Base-by-base conservation (phyloP, 192 early-diverging fungal genomes). In the Coemansia sp. region DNA sequence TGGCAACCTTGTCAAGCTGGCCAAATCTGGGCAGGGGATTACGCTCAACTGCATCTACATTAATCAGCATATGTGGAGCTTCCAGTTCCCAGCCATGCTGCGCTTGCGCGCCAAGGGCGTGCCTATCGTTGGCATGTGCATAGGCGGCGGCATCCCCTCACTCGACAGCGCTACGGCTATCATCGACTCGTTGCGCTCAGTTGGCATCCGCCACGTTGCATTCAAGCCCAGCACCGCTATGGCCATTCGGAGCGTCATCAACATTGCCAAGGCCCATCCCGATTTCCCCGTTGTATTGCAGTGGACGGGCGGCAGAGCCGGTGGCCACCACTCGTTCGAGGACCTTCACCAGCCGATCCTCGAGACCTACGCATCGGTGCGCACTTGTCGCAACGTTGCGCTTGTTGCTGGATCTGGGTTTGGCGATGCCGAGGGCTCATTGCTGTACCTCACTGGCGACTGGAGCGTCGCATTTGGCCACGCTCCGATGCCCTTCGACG, bases 281-380 rank as follows among this genome's bases (percentile, higher is more conserved):
- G 87, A 89, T 35, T 94, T 96, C 86, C 93, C 96, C 7, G 86
- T 98, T 54, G 86, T 98, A 49, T 83, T 96, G 62, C 94, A 98
- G 79, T 98, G 96, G 96, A 98, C 96, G 22, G 95, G 96, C 83
- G 96, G 96, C 35, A 89, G 95, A 62, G 94, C 89, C 32, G 96
- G 96, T 70, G 96, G 96, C 19, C 96, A 98, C 82, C 96, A 98
- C 87, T 94, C 92, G 68, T 97, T 92, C 64, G 96, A 97, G 83
- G 96, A 98, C 82, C 92, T 96, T 76, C 94, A 97, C 76, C 87
- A 88, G 68, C 94, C 95, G 41, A 91, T 98, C 66, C 73, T 98
- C 8, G 70, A 82, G 22, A 82, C 94, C 1, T 98, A 83, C 15
- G 54, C 67, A 2, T 32, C 63, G 1, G 93, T 98, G 57, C 88